These are phyloP conservation scores for Adansonia gregorii DNA, from an alignment of 441 rosid species.

Conservation along the genomic window DNA sequence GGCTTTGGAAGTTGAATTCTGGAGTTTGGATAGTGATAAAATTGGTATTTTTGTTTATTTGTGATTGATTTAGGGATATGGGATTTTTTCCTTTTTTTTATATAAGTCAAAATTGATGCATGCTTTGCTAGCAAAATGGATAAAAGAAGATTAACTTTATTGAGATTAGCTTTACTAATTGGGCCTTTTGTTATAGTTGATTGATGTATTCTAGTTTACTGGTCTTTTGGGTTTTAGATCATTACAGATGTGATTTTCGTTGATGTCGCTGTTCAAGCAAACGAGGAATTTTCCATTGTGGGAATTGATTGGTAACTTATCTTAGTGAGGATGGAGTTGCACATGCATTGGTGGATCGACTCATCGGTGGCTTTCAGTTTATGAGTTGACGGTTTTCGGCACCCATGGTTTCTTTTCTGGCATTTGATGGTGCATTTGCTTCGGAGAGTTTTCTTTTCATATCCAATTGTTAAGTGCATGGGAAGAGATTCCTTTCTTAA, in stretches of 20 bases:
- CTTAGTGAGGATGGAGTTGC: slow-evolving; percentile 10
- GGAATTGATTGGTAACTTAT: slow-evolving; percentile 15
- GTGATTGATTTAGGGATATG: slow-evolving; percentile 33
- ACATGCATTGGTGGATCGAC: slow-evolving; percentile 6
- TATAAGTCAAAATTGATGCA: slow-evolving; percentile 24
- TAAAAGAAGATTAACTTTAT: not conserved
- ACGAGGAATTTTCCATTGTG: slow-evolving; percentile 24
- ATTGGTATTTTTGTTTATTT: slow-evolving; percentile 16
- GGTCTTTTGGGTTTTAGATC: slow-evolving; percentile 12
- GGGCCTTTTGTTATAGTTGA: not conserved
- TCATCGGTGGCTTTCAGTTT: slow-evolving; percentile 13
- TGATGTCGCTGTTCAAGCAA: slow-evolving; percentile 33
- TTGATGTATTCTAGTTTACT: slow-evolving; percentile 20
- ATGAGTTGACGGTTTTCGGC: not conserved
- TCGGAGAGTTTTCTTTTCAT: slow-evolving; percentile 21
- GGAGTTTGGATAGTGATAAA: slow-evolving; percentile 19
- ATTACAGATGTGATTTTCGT: not conserved
- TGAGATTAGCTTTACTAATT: too few species aligned
- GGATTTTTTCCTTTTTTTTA: not conserved
- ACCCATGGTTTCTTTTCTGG: not conserved
- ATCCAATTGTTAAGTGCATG: slow-evolving; percentile 25
- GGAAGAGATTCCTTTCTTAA: slow-evolving; percentile 24
- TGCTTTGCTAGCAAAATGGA: not conserved
- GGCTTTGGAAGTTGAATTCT: slow-evolving; percentile 20
- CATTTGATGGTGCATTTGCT: slow-evolving; percentile 20